Evolutionary conservation across 163 green algal genomes (phyloP).

Genomic region (Chlorella variabilis): DNA sequence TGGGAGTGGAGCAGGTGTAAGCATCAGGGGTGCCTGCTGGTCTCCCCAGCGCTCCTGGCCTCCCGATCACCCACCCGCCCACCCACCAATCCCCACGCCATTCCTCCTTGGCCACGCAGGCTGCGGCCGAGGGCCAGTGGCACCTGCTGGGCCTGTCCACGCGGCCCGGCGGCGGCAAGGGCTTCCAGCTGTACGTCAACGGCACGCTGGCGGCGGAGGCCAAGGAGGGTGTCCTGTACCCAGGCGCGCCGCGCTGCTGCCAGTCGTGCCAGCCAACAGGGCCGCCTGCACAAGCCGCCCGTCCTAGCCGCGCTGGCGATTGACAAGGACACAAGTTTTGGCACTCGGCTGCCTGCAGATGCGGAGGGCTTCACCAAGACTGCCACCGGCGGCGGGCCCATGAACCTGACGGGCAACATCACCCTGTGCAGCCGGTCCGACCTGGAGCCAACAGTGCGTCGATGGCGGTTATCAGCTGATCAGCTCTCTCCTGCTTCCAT

Average conservation of each 20-base stretch:
- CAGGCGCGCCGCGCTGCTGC: not conserved
- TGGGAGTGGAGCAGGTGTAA: no score
- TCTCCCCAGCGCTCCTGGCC: no score
- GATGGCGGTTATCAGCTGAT: not conserved
- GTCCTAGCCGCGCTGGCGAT: no score
- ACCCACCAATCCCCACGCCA: no score
- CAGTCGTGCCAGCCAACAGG: not conserved
- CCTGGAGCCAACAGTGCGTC: slow-evolving; percentile 29
- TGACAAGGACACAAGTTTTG: no score
- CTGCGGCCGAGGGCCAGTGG: slow-evolving; percentile 44
- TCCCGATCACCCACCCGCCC: no score
- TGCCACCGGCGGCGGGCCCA: slow-evolving; percentile 57
- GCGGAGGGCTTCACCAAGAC: not conserved
- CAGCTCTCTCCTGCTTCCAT: not conserved
- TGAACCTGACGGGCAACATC: slow-evolving; percentile 56
- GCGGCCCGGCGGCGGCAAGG: slow-evolving; percentile 32
- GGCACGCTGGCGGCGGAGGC: slow-evolving; percentile 35
- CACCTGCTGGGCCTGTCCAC: slow-evolving; percentile 70
- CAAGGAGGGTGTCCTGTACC: not conserved
- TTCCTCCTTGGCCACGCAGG: no score
- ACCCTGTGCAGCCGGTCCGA: slow-evolving; percentile 59
- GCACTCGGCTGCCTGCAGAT: slow-evolving; percentile 7
- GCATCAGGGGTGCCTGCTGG: no score
- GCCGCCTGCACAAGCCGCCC: not conserved
- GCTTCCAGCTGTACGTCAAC: slow-evolving; percentile 58